phyloP scores from a whole-genome alignment of 768 basidiomycete genomes.

The Mrakia frigida region DNA sequence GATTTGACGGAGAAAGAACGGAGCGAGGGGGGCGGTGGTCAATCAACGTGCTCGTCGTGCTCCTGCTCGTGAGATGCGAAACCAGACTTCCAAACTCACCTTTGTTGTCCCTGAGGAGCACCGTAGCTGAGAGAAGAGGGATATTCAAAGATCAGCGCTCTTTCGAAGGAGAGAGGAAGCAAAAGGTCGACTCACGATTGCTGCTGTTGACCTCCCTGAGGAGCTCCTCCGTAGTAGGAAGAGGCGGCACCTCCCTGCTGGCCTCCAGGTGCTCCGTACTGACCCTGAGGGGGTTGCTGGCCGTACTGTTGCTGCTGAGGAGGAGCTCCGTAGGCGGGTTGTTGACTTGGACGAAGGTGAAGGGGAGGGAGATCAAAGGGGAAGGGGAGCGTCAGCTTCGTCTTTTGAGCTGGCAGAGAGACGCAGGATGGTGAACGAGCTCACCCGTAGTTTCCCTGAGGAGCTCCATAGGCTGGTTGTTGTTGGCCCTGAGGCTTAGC shows the following conservation, averaged over 20 bases:
- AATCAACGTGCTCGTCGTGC: too few relatives aligned
- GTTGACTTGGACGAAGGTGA: not conserved
- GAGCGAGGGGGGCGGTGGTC: not conserved
- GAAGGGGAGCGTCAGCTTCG: not conserved
- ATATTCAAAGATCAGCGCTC: not conserved
- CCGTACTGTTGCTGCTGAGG: not conserved
- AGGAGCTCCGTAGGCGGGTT: not conserved
- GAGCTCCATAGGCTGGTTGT: not conserved
- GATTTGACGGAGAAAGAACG: not conserved
- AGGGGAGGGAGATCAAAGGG: not conserved
- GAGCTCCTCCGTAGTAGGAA: slow-evolving; percentile 1
- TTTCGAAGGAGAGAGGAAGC: not conserved
- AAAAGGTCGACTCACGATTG: not conserved
- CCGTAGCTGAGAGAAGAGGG: not conserved
- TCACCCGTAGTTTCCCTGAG: not conserved
- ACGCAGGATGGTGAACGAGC: not conserved
- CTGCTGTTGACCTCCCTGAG: not conserved
- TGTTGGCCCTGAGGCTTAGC: not conserved
- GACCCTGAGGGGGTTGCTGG: not conserved
- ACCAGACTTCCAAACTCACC: not conserved
- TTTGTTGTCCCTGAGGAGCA: slow-evolving; percentile 7
- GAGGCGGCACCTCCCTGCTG: slow-evolving; percentile 14
- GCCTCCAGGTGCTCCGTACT: not conserved
- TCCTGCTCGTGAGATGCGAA: not conserved
- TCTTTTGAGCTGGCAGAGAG: not conserved